Conservation (phyloP, 331 rosid species). For the Malus hybrid region DNA sequence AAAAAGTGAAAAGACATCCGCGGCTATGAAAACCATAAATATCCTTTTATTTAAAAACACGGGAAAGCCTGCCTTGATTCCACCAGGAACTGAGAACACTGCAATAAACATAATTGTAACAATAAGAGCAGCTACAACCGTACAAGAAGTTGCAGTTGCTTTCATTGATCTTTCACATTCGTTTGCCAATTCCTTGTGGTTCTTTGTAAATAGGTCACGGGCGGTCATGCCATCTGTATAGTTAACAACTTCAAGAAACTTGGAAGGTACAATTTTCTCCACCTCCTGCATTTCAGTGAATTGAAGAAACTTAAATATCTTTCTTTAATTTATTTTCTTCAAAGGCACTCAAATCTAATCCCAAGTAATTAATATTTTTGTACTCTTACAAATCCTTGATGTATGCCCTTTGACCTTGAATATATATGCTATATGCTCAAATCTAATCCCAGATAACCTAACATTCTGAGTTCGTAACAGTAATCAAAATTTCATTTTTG, state of each 20-base stretch:
- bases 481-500: too few relatives aligned
- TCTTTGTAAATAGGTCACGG: neutral
- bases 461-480: too few relatives aligned
- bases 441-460: too few relatives aligned
- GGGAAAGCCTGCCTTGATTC: neutral
- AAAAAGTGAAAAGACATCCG: neutral
- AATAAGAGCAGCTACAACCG: neutral
- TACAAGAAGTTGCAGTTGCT: neutral
- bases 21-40: neutral
- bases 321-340: too few relatives aligned
- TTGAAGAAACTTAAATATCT: neutral
- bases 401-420: too few relatives aligned
- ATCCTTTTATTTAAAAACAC: neutral
- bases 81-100: conserved; percentile 3
- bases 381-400: too few relatives aligned
- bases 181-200: neutral
- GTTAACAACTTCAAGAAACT: neutral
- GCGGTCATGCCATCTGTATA: neutral
- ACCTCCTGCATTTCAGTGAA: neutral
- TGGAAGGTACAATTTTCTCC: too few relatives aligned
- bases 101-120: conserved; percentile 10
- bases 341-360: too few relatives aligned
- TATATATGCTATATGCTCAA: too few relatives aligned
- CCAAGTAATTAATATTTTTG: too few relatives aligned
- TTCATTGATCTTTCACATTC: conserved; percentile 15